These are phyloP conservation scores for Triangularia verruculosa DNA, from an alignment of 2,329 filamentous ascomycete genomes.

Conservation along the genomic window DNA sequence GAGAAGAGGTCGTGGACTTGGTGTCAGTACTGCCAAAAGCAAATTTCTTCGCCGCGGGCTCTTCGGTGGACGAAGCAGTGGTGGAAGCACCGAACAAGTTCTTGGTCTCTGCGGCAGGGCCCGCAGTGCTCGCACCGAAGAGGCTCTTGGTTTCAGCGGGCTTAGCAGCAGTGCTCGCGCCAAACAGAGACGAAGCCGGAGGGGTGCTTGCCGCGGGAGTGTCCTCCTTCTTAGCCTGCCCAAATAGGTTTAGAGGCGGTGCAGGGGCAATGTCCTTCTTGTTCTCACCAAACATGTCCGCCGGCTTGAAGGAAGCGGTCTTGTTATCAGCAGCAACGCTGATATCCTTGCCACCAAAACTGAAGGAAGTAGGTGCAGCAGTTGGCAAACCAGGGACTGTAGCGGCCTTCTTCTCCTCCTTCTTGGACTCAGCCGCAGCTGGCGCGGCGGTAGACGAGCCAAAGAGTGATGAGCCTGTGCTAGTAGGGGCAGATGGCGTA, in stretches of 20 bases:
- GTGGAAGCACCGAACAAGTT: conserved; percentile 23
- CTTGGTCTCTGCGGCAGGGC: conserved; percentile 17
- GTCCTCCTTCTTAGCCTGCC: conserved; percentile 15
- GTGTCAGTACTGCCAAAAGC: conserved; percentile 25
- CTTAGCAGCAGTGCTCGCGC: conserved; percentile 6
- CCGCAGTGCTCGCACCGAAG: conserved; percentile 14
- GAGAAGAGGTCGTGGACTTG: conserved; percentile 16
- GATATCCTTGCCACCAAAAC: conserved; percentile 26
- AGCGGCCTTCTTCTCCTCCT: conserved; percentile 17
- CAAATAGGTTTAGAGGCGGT: conserved; percentile 20
- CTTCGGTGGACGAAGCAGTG: conserved; percentile 13
- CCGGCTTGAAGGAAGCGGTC: conserved; percentile 30
- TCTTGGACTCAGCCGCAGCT: conserved; percentile 16
- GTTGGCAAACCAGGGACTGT: conserved; percentile 15
- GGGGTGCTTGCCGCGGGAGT: conserved; percentile 7
- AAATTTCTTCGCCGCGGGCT: conserved; percentile 28
- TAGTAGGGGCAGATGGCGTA: conserved; percentile 12
- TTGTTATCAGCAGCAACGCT: conserved; percentile 20
- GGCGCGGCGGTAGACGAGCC: conserved; percentile 16
- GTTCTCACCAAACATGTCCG: conserved; percentile 39
- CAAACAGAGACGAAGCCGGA: conserved; percentile 19
- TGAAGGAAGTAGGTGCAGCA: conserved; percentile 13
- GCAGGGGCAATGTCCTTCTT: conserved; percentile 16
- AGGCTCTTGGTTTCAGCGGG: conserved; percentile 12
- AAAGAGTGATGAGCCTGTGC: conserved; percentile 20